Percentiles rank a stretch among this genome's conserved stretches.
phyloP scores from a whole-genome alignment of 345 rosid genomes.

The Fremontodendron californicum region DNA sequence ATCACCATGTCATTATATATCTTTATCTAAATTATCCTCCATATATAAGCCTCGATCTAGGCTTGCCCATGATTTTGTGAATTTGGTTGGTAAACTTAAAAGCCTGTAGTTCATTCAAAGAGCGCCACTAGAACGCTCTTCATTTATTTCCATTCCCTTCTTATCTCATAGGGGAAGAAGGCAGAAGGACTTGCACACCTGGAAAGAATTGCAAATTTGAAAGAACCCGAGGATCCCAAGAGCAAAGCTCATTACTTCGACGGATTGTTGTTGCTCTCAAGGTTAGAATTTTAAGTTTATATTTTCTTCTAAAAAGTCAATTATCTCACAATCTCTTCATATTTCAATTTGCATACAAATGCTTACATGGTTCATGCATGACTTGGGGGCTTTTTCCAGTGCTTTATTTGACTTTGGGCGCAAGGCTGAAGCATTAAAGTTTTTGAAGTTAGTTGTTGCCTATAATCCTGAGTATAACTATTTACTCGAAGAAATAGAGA shows the following conservation, averaged over 20 bases:
- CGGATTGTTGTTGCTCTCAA: conserved; percentile 60
- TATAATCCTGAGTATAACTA: conserved; percentile 48
- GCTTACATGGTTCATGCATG: not conserved
- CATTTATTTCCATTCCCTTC: not conserved
- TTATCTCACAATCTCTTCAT: not conserved
- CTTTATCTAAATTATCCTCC: not conserved
- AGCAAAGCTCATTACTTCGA: conserved; percentile 72
- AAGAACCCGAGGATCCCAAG: conserved; percentile 70
- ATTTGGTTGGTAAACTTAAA: not conserved
- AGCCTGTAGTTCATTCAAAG: not conserved
- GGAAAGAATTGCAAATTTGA: conserved; percentile 57
- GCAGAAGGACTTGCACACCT: conserved; percentile 68
- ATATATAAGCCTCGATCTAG: not conserved
- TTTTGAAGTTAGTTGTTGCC: conserved; percentile 58
- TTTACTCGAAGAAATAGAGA: conserved; percentile 58
- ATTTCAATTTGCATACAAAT: not conserved
- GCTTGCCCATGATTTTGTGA: not conserved
- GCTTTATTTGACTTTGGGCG: conserved; percentile 53
- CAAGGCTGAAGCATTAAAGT: conserved; percentile 65
- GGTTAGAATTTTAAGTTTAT: conserved; percentile 33
- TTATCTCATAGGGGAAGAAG: conserved; percentile 50
- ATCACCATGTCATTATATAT: not conserved
- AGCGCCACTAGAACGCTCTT: not conserved
- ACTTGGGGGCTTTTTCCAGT: conserved; percentile 32
- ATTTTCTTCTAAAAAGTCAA: not conserved